Evolutionary conservation across 768 basidiomycete genomes (phyloP), one percentile per base, ranked within the genome.

Genomic region (Xerocomus brunneocitrinus): DNA sequence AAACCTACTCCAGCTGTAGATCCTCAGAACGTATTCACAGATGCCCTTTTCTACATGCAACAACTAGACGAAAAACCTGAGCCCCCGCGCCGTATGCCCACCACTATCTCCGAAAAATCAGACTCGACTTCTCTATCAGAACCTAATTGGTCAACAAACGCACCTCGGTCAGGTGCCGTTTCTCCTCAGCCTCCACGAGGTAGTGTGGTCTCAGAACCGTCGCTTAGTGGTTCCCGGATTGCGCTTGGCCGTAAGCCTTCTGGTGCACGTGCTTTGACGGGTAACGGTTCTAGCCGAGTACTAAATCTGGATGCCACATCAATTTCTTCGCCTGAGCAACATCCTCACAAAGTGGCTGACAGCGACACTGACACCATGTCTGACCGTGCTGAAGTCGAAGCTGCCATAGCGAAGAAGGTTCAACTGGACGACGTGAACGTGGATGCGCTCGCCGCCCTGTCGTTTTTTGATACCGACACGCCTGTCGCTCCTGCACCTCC

Each of bases 381-480:
- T 25, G 60, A 66, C 59, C 54, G 48, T 34, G 55, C 40, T 47
- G 55, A 53, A 24, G 52, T 44, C 22, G 50, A 49, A 28, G 44
- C 36, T 36, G 44, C 49, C 3, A n/a, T 41, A 47, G 42, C 50
- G 19, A 67, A 57, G 24, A 64, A 54, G 14, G 24, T 8, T 39
- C 66, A 70, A 12, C 61, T 66, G 7, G 80, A 79, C 42, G 84
- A 84, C 54, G 73, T 73, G 39, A 74, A 83, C 56, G 76, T 76
- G 25, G 91, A 92, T 70, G 90, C 84, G 10, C 73, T 92, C 45
- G 91, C 89, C 3, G 91, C 88, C 2, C 62, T 94, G 62, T 80
- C 83, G 30, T 93, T 89, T 70, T 75, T 93, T 52, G 83, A 83
- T 58, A 74, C 76, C 52, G 72, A 58, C 24, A 51, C 66, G 4